phyloP scores from a whole-genome alignment of 768 basidiomycete genomes.

The Boletus tomentosulus region DNA sequence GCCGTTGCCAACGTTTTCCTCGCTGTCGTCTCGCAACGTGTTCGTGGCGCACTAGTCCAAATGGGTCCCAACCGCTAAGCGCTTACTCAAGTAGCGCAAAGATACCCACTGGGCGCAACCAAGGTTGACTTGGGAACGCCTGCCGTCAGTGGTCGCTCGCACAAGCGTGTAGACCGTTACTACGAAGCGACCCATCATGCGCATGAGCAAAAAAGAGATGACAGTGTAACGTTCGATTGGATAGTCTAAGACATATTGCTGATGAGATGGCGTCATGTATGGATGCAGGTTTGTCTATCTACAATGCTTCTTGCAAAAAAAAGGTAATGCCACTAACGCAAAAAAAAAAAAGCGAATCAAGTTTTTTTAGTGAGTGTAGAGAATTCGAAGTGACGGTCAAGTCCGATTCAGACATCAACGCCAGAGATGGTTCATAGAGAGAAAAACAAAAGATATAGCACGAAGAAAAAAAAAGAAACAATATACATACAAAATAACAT shows the following conservation, averaged over 20 bases:
- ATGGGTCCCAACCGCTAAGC: neutral
- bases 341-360: neutral
- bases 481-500: slow-evolving; percentile 35
- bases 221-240: neutral
- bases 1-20: neutral
- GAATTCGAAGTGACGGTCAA: neutral
- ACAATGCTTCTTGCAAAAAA: neutral
- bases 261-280: neutral
- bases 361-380: neutral
- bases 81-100: neutral
- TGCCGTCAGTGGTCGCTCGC: neutral
- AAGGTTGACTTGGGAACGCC: neutral
- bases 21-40: neutral
- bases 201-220: neutral
- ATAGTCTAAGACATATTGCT: neutral
- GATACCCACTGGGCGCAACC: neutral
- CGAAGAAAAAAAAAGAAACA: slow-evolving; percentile 4
- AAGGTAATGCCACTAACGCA: neutral
- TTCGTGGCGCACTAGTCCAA: neutral
- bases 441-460: slow-evolving; percentile 8
- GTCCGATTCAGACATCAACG: neutral
- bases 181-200: too few species aligned
- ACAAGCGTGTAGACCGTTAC: neutral
- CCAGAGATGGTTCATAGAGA: neutral
- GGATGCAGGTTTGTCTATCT: neutral